phyloP scores from a whole-genome alignment of 148 eudicot genomes.

The Vaccinium myrtillus region DNA sequence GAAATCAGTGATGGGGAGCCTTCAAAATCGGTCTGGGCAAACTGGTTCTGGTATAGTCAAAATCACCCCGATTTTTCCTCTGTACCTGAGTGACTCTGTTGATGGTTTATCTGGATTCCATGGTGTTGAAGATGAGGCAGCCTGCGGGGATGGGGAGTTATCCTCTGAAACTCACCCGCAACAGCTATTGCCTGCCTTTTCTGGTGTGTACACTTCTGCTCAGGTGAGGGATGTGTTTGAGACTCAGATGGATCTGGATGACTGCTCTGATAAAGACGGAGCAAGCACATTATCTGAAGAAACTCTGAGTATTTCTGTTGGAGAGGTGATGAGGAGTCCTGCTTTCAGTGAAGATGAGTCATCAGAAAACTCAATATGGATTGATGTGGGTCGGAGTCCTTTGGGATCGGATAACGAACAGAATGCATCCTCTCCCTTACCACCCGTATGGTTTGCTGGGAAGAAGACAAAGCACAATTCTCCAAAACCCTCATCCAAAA shows the following conservation, averaged over 20 bases:
- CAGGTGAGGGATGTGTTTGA: slow-evolving; percentile 91
- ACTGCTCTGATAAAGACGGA: slow-evolving; percentile 77
- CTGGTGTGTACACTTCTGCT: slow-evolving; percentile 82
- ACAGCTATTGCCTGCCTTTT: slow-evolving; percentile 78
- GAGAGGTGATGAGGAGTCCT: slow-evolving; percentile 93
- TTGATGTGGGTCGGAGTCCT: slow-evolving; percentile 95
- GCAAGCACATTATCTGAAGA: slow-evolving; percentile 91
- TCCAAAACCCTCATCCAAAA: slow-evolving; percentile 47
- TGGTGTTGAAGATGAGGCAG: slow-evolving; percentile 51
- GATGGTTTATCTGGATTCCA: slow-evolving; percentile 71
- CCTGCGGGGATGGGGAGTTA: slow-evolving; percentile 49
- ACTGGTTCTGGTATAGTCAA: slow-evolving; percentile 90
- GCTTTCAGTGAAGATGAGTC: slow-evolving; percentile 98
- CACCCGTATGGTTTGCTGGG: slow-evolving; percentile 65
- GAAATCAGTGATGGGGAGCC: slow-evolving; percentile 81
- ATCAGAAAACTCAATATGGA: slow-evolving; percentile 93
- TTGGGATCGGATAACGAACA: slow-evolving; percentile 61
- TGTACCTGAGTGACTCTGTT: slow-evolving; percentile 73
- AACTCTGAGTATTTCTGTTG: slow-evolving; percentile 71
- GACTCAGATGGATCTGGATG: slow-evolving; percentile 82
- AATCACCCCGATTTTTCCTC: slow-evolving; percentile 81
- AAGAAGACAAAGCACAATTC: slow-evolving; percentile 54
- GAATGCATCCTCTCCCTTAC: slow-evolving; percentile 52
- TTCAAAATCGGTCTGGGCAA: slow-evolving; percentile 80
- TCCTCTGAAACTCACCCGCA: slow-evolving; percentile 52